Conservation (phyloP, 306 rosid species). For the Myrica gale region DNA sequence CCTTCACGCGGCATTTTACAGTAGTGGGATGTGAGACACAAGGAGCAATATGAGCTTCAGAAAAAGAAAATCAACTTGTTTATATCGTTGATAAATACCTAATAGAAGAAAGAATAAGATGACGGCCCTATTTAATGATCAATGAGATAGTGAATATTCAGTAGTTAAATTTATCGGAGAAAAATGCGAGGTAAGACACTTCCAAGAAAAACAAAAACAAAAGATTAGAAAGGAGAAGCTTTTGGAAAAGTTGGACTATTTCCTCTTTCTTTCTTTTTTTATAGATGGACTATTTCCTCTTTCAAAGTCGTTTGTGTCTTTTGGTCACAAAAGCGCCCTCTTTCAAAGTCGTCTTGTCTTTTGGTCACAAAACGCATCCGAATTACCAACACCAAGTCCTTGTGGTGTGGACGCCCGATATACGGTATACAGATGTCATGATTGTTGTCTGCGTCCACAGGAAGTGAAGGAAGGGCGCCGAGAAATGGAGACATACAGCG, state of each 20-base stretch:
- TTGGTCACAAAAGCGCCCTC: neutral
- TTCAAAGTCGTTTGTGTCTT: slow-evolving; percentile 1
- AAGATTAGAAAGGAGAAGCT: neutral
- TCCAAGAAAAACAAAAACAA: too few relatives aligned
- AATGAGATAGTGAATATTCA: too few relatives aligned
- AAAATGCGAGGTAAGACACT: too few relatives aligned
- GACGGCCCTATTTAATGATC: too few relatives aligned
- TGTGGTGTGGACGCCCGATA: neutral
- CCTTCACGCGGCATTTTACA: too few relatives aligned
- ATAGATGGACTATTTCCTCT: neutral
- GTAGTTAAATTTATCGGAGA: too few relatives aligned
- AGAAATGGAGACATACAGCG: too few relatives aligned
- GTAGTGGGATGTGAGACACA: neutral
- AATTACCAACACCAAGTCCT: neutral
- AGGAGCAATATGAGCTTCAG: neutral
- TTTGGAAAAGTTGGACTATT: neutral
- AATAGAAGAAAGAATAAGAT: neutral
- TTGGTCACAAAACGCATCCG: neutral
- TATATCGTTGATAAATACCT: neutral
- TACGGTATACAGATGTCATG: neutral
- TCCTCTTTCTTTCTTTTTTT: neutral
- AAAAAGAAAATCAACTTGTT: neutral
- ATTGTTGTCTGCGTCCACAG: neutral
- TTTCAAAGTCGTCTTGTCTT: slow-evolving; percentile 1
- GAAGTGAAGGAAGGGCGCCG: too few relatives aligned